Evolutionary conservation across 2,329 filamentous ascomycete genomes (phyloP), one percentile per base, ranked within the genome.

Genomic region (Colletotrichum scovillei): DNA sequence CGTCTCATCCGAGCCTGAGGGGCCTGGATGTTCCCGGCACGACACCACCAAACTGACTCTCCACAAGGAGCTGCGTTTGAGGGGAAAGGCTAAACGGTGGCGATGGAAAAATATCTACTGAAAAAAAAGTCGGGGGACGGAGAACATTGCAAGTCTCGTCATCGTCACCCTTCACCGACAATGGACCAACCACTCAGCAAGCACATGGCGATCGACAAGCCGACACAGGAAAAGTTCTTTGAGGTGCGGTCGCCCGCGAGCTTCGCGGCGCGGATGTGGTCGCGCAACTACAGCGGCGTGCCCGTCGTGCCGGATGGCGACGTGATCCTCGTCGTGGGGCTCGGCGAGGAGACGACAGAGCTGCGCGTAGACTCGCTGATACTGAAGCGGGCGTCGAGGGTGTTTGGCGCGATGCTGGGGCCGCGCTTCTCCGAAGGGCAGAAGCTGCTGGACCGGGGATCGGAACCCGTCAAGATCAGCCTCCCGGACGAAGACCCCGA

Each of bases 401-500:
- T 80, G 0, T 79, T 80, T 62, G 75, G 73, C 42, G 76, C 76
- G 22, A 80, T 80, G 78, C 74, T 80, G 1, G 62, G 71, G 7
- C 66, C 68, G 5, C 75, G 69, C 62, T 79, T 78, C 57, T 68
- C 60, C 12, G 78, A 79, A 59, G 78, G 76, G 7, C 63, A 75
- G 26, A 62, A 64, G 4, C 69, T 78, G 56, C 71, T 71, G 38
- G 71, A 71, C 32, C 35, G 71, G 32, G 57, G 56, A 30, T 38
- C 55, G 24, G 69, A 68, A 11, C 72, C 72, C n/a, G 67, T 73
- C n/a, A 77, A 80, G 63, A 72, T 82, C 30, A 69, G 75, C 16
- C 74, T 81, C 11, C 78, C 78, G 0, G 78, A 82, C 5, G 81
- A 83, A 62, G 76, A 82, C 57, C 73, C 79, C 0, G 75, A 77